phyloP scores from a whole-genome alignment of 179 eudicot genomes.

The Silene vulgaris region DNA sequence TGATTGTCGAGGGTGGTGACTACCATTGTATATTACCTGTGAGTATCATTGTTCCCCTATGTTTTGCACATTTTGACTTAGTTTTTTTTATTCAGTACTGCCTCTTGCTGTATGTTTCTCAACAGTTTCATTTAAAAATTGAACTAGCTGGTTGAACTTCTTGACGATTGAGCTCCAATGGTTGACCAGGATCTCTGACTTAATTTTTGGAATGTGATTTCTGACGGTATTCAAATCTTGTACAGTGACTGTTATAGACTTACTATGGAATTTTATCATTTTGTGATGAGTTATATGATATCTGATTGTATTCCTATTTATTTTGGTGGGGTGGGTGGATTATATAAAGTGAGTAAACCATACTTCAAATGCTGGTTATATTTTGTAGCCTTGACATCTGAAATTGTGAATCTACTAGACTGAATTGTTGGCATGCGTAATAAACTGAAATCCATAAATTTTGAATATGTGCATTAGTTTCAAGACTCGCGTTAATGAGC shows the following conservation, averaged over 20 bases:
- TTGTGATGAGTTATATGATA: slow-evolving; percentile 1
- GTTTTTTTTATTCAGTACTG: not conserved
- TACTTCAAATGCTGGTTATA: not conserved
- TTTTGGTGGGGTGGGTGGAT: not conserved
- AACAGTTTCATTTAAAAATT: not conserved
- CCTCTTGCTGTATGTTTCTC: not conserved
- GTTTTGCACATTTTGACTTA: slow-evolving; percentile 8
- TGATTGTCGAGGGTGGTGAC: slow-evolving; percentile 27
- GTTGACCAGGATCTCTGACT: not conserved
- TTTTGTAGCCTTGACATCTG: not conserved
- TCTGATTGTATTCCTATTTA: not conserved
- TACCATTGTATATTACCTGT: slow-evolving; percentile 29
- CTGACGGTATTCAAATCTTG: not conserved
- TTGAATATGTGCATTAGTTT: not conserved
- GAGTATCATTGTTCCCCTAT: slow-evolving; percentile 17
- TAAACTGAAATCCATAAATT: not conserved
- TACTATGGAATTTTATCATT: not conserved
- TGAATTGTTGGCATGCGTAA: not conserved
- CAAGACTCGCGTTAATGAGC: too few relatives aligned
- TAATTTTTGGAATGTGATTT: not conserved
- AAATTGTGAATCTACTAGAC: not conserved
- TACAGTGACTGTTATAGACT: slow-evolving; percentile 1
- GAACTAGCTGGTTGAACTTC: not conserved
- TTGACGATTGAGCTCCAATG: not conserved
- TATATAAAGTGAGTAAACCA: not conserved